Evolutionary conservation across 2,329 filamentous ascomycete genomes (phyloP), one percentile per base, ranked within the genome.

Genomic region (Curvularia sp.): DNA sequence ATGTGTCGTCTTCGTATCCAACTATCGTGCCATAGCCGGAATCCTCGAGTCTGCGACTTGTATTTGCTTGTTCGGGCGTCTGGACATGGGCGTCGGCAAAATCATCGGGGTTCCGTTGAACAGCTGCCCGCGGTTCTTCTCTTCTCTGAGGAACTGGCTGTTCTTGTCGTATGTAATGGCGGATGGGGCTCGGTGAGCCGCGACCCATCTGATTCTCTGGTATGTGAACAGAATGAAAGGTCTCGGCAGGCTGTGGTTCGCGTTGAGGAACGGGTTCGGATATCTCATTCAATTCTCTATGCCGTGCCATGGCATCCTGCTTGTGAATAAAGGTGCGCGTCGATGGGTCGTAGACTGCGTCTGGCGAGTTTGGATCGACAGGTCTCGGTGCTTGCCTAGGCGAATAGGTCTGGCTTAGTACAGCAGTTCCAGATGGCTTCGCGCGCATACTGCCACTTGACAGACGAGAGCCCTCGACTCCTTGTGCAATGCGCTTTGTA

Each of bases 391-490:
- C 31, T n/a, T 63, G 63, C 30, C 55, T 55, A 18, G 61, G 62
- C 9, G 66, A 50, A 20, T 53, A 66, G 3, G 64, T 65, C 44
- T 66, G 60, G 30, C 62, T 56, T 44, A 69, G 65, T 18, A 86
- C 75, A 6, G 80, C 79, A 2, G 83, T 81, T 3, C 82, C 85
- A 55, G 77, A 82, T 1, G 81, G 76, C 65, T 83, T 75, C 22
- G 67, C 81, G 10, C 80, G 79, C 66, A 88, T 78, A 9, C 83
- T 85, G 12, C 85, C 86, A 58, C 84, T 69, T 4, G 78, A 71
- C 18, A 83, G 68, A 60, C 79, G 77, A 26, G 74, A 72, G 22
- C 80, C 80, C 52, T 79, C 71, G 3, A 69, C 66, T 8, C 73
- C 72, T 13, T 72, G 72, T 15, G 69, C 59, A 3, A 75, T 62